These are phyloP conservation scores for Bipolaris victoriae DNA, from an alignment of 2,329 filamentous ascomycete genomes.

Conservation along the genomic window DNA sequence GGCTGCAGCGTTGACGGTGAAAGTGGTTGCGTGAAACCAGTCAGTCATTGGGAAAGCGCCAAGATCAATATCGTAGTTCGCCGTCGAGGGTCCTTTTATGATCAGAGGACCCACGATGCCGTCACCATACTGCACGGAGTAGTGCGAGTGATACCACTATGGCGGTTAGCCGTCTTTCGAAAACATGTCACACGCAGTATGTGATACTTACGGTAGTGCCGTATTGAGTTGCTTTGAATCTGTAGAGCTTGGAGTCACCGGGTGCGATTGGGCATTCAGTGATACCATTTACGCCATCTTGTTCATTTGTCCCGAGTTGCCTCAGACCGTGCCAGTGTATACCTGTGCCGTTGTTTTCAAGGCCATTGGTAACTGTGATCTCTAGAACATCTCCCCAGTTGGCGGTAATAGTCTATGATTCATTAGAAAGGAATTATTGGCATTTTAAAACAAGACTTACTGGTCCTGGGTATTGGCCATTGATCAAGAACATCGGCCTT, in stretches of 20 bases:
- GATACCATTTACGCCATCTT: conserved; percentile 57
- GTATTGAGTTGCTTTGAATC: conserved; percentile 46
- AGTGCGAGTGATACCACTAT: conserved; percentile 56
- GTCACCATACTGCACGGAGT: conserved; percentile 51
- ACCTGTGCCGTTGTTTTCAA: conserved; percentile 55
- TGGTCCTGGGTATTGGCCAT: conserved; percentile 57
- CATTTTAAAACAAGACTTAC: conserved; percentile 38
- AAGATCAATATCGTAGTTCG: conserved; percentile 53
- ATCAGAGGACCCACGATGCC: conserved; percentile 51
- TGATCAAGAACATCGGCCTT: conserved; percentile 51
- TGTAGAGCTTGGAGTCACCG: conserved; percentile 49
- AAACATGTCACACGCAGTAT: not conserved
- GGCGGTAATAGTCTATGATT: conserved; percentile 50
- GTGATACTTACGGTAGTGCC: conserved; percentile 36
- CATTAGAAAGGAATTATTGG: conserved; percentile 15
- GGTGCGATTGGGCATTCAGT: conserved; percentile 73
- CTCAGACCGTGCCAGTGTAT: conserved; percentile 61
- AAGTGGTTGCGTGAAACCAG: conserved; percentile 36
- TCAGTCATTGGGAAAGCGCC: conserved; percentile 51
- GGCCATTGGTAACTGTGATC: conserved; percentile 47
- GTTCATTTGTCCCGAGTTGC: conserved; percentile 50
- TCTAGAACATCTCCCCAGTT: conserved; percentile 51
- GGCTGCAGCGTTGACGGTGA: conserved; percentile 41
- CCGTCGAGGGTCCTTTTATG: conserved; percentile 51
- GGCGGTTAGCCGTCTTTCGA: conserved; percentile 38